phyloP scores from a whole-genome alignment of 164 flowering plant genomes.

The Amborella trichopoda region DNA sequence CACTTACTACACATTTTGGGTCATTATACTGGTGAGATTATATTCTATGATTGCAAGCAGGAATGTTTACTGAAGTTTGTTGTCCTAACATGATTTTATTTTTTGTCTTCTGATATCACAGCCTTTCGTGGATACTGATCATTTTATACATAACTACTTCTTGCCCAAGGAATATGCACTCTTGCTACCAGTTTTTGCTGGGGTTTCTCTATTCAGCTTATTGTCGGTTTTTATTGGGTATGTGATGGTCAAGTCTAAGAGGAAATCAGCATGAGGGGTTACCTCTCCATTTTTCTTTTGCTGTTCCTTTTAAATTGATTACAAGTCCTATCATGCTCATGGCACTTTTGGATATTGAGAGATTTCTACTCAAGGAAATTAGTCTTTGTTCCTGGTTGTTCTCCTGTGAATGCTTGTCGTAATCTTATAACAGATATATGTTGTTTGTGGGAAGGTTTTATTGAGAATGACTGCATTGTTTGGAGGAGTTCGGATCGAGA shows the following conservation, averaged over 20 bases:
- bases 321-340: neutral
- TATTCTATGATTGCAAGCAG: neutral
- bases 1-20: slow-evolving; percentile 95
- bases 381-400: too few relatives aligned
- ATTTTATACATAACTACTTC: slow-evolving; percentile 83
- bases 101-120: slow-evolving; percentile 16
- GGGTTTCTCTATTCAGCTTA: slow-evolving; percentile 54
- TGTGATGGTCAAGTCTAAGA: slow-evolving; percentile 83
- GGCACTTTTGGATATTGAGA: too few relatives aligned
- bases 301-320: neutral
- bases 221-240: slow-evolving; percentile 59
- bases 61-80: neutral
- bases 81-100: neutral
- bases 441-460: too few relatives aligned
- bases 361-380: too few relatives aligned
- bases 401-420: too few relatives aligned
- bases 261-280: slow-evolving; percentile 46
- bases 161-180: slow-evolving; percentile 82
- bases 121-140: slow-evolving; percentile 94
- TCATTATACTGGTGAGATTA: slow-evolving; percentile 77
- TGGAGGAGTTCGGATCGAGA: too few relatives aligned
- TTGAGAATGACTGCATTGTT: too few relatives aligned
- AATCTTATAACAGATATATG: too few relatives aligned
- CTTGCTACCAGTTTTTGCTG: slow-evolving; percentile 77
- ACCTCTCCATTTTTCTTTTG: neutral